These are phyloP conservation scores for Pseudopyrenochaeta lycopersici DNA, from an alignment of 2,329 filamentous ascomycete genomes.

Conservation along the genomic window DNA sequence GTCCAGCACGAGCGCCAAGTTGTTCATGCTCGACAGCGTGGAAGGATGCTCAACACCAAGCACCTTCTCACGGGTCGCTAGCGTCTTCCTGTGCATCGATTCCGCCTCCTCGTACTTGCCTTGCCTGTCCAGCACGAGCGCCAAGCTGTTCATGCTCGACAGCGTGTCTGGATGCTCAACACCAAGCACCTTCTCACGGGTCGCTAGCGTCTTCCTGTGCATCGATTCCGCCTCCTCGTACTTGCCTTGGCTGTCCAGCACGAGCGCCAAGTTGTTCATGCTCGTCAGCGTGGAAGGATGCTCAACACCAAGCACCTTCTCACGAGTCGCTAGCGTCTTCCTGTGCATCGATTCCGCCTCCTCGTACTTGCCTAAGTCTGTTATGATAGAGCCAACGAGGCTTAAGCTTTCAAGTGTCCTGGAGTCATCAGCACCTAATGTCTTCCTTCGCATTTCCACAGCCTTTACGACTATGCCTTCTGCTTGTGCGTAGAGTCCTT, in stretches of 20 bases:
- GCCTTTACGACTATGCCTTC: too few relatives aligned
- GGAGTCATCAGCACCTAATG: too few relatives aligned
- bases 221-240: slow-evolving; percentile 13
- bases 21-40: slow-evolving; percentile 9
- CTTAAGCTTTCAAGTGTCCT: too few relatives aligned
- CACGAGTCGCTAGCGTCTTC: slow-evolving; percentile 2
- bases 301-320: slow-evolving; percentile 14
- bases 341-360: slow-evolving; percentile 10
- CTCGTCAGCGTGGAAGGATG: slow-evolving; percentile 5
- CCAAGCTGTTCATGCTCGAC: slow-evolving; percentile 12
- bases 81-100: slow-evolving; percentile 3
- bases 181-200: slow-evolving; percentile 10
- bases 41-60: slow-evolving; percentile 9
- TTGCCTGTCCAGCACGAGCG: neutral
- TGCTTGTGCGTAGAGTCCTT: too few relatives aligned
- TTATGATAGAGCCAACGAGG: too few relatives aligned
- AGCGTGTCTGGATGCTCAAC: slow-evolving; percentile 8
- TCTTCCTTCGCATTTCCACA: too few relatives aligned
- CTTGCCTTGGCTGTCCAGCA: slow-evolving; percentile 12
- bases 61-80: slow-evolving; percentile 9
- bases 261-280: slow-evolving; percentile 11
- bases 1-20: slow-evolving; percentile 7
- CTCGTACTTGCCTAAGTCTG: slow-evolving; percentile 13
- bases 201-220: slow-evolving; percentile 4
- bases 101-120: slow-evolving; percentile 9